phyloP scores from a whole-genome alignment of 495 filamentous ascomycete genomes.

The Durotheca rogersii region DNA sequence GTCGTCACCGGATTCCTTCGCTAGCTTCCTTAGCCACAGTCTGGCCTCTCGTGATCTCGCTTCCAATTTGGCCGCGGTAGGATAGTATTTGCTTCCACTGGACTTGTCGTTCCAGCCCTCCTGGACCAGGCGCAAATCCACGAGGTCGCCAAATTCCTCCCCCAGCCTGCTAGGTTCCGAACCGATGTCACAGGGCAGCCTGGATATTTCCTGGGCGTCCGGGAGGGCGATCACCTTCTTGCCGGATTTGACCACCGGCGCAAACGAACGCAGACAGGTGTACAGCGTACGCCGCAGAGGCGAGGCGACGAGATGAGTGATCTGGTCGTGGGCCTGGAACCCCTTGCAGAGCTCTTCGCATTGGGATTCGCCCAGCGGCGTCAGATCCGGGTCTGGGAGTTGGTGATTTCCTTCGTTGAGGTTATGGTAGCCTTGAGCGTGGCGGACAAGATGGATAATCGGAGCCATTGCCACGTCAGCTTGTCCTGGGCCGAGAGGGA shows the following conservation, averaged over 20 bases:
- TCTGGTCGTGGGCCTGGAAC: constrained; percentile 64
- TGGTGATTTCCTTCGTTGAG: constrained; percentile 67
- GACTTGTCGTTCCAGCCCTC: constrained; percentile 72
- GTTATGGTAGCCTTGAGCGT: constrained; percentile 77
- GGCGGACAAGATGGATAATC: constrained; percentile 55
- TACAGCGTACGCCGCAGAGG: constrained; percentile 82
- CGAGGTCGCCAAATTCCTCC: constrained; percentile 58
- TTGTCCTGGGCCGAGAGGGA: no score
- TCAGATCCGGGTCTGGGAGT: constrained; percentile 76
- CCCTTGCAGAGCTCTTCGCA: constrained; percentile 59
- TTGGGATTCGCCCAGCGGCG: constrained; percentile 72
- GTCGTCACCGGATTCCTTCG: constrained; percentile 50
- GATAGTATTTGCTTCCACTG: constrained; percentile 55
- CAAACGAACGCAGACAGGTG: constrained; percentile 74
- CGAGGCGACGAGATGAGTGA: constrained; percentile 76
- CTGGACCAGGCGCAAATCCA: constrained; percentile 62
- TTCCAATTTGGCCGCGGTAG: constrained; percentile 58
- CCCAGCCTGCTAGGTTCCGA: constrained; percentile 53
- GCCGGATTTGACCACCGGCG: constrained; percentile 42
- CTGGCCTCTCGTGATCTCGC: constrained; percentile 65
- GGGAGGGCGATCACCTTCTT: constrained; percentile 66
- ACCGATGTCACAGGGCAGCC: constrained; percentile 79
- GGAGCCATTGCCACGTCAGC: constrained; percentile 44
- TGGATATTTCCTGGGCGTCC: constrained; percentile 77
- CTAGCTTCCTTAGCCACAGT: constrained; percentile 61